phyloP scores from a whole-genome alignment of 768 basidiomycete species.

The Chalciporus piperatus region DNA sequence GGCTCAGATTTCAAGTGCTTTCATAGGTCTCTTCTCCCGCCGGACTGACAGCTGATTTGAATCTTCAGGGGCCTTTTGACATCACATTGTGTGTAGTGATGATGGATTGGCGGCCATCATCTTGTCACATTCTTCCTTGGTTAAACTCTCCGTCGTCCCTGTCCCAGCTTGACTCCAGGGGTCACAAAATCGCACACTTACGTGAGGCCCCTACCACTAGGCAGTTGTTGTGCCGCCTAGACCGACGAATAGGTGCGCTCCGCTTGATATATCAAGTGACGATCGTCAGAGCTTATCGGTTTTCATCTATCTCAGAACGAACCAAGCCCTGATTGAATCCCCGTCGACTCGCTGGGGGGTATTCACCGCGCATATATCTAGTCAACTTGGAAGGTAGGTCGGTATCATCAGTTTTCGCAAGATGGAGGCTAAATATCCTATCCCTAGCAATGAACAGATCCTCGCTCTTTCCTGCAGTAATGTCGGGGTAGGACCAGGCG shows the following conservation, averaged over 20 bases:
- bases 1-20: conserved; percentile 19
- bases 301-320: conserved; percentile 20
- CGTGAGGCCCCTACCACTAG: conserved; percentile 17
- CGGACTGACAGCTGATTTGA: conserved; percentile 16
- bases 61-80: conserved; percentile 23
- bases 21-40: conserved; percentile 25
- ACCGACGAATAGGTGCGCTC: conserved; percentile 10
- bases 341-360: conserved; percentile 15
- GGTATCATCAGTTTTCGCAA: conserved; percentile 13
- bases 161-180: conserved; percentile 9
- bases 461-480: conserved; percentile 62
- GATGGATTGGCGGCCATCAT: conserved; percentile 22
- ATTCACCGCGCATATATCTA: conserved; percentile 26
- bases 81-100: conserved; percentile 15
- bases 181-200: conserved; percentile 17
- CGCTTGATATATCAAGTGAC: conserved; percentile 19
- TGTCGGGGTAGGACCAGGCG: conserved; percentile 80
- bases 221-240: conserved; percentile 13
- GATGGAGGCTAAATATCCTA: conserved; percentile 33
- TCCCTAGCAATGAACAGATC: conserved; percentile 43
- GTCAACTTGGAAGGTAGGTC: conserved; percentile 17
- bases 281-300: conserved; percentile 23
- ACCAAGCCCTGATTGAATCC: conserved; percentile 11
- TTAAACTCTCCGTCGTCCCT: conserved; percentile 16
- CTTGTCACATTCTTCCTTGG: conserved; percentile 22